Evolutionary conservation across 2,329 filamentous ascomycete genomes (phyloP).

Genomic region (Aspergillus glaucus): DNA sequence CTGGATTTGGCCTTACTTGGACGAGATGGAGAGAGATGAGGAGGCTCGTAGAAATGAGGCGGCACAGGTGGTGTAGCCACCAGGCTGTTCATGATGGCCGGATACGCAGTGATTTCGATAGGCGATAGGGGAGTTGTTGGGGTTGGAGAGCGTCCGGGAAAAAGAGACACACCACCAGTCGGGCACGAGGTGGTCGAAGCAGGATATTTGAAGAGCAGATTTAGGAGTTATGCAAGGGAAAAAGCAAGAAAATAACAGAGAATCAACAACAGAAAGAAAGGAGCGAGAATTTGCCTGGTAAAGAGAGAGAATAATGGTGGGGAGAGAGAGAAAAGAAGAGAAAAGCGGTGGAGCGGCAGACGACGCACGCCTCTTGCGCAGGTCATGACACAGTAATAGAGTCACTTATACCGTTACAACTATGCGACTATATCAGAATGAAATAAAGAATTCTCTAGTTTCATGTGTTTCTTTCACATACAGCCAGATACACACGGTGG

Average conservation of each 20-base stretch:
- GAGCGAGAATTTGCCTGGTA: conserved; percentile 1
- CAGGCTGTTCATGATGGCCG: conserved; percentile 55
- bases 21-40: conserved; percentile 54
- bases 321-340: conserved; percentile 10
- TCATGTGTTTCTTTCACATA: no score
- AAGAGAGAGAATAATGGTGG: conserved; percentile 6
- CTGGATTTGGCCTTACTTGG: conserved; percentile 44
- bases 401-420: no score
- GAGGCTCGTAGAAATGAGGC: conserved; percentile 57
- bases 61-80: conserved; percentile 53
- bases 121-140: conserved; percentile 8
- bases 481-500: neutral
- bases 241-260: conserved; percentile 4
- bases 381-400: conserved; percentile 1
- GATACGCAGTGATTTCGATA: conserved; percentile 16
- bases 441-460: neutral
- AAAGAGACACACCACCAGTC: neutral
- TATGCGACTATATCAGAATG: neutral
- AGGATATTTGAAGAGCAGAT: conserved; percentile 10
- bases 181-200: conserved; percentile 9
- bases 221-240: conserved; percentile 2
- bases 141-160: conserved; percentile 9
- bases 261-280: conserved; percentile 5
- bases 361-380: conserved; percentile 20
- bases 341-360: conserved; percentile 33